phyloP scores from a whole-genome alignment of 345 rosid genomes.

The Brassica incana region DNA sequence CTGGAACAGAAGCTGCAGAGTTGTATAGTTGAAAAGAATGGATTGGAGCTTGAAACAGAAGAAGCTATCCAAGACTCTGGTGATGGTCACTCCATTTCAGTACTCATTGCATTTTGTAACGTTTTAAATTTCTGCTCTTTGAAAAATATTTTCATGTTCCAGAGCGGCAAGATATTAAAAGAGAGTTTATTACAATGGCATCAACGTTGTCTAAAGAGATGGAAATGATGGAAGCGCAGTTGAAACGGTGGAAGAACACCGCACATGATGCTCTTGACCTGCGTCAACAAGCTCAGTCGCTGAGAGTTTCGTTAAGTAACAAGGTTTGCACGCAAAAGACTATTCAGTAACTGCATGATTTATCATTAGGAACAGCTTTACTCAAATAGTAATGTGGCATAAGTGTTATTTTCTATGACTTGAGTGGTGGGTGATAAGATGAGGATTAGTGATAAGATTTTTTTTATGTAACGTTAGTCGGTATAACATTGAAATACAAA shows the following conservation, averaged over 20 bases:
- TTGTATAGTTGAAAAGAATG: constrained; percentile 79
- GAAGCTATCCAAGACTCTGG: constrained; percentile 88
- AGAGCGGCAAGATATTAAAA: constrained; percentile 88
- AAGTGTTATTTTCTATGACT: constrained; percentile 6
- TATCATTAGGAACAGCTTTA: not conserved
- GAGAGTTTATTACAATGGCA: constrained; percentile 83
- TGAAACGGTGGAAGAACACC: constrained; percentile 86
- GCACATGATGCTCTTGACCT: constrained; percentile 74
- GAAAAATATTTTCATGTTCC: constrained; percentile 33
- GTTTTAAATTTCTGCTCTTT: constrained; percentile 20
- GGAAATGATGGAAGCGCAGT: constrained; percentile 90
- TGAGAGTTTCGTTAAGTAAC: constrained; percentile 56
- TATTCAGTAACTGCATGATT: constrained; percentile 6
- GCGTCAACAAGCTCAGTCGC: constrained; percentile 64
- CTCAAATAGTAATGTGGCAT: not conserved
- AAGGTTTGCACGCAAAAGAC: constrained; percentile 53
- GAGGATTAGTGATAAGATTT: not conserved
- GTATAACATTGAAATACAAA: not conserved
- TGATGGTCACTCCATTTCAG: constrained; percentile 35
- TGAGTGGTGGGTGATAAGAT: constrained; percentile 12
- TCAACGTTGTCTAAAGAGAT: constrained; percentile 91
- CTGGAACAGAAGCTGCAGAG: constrained; percentile 73
- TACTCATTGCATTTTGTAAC: constrained; percentile 9
- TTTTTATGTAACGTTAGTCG: constrained; percentile 4
- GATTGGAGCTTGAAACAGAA: constrained; percentile 79